Percentiles rank a stretch among this genome's conserved stretches.
phyloP scores from a whole-genome alignment of 306 rosid genomes.

The Benincasa hispida region DNA sequence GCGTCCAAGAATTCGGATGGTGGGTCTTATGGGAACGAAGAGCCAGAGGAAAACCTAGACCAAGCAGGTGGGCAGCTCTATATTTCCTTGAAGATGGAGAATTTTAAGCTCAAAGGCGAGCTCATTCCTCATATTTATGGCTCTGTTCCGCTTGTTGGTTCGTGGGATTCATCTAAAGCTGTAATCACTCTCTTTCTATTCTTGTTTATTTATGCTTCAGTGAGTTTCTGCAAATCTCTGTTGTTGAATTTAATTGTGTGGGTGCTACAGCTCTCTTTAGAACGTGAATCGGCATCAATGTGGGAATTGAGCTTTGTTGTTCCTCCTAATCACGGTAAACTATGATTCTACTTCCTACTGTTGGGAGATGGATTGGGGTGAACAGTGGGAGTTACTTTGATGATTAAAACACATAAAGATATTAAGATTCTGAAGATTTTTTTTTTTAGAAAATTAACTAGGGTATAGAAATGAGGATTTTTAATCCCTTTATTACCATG shows the following conservation, averaged over 20 bases:
- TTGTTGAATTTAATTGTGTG: neutral
- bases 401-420: neutral
- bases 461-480: neutral
- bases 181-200: conserved; percentile 17
- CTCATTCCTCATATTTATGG: conserved; percentile 90
- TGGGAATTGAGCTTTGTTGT: conserved; percentile 98
- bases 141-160: conserved; percentile 78
- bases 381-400: neutral
- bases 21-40: conserved; percentile 34
- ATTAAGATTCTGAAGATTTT: neutral
- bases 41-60: conserved; percentile 35
- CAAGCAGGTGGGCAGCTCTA: conserved; percentile 80
- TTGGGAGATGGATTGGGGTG: neutral
- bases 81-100: conserved; percentile 87
- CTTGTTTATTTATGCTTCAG: neutral
- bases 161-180: conserved; percentile 92
- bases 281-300: conserved; percentile 87
- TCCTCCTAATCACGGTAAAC: conserved; percentile 92
- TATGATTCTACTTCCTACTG: neutral
- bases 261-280: conserved; percentile 57
- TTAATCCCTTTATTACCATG: neutral
- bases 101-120: conserved; percentile 58
- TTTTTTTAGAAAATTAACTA: neutral
- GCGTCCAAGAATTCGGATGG: conserved; percentile 42
- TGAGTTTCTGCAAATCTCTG: neutral